Conservation (phyloP, 176 grass and related monocot species). For the Aegilops sharonensis region DNA sequence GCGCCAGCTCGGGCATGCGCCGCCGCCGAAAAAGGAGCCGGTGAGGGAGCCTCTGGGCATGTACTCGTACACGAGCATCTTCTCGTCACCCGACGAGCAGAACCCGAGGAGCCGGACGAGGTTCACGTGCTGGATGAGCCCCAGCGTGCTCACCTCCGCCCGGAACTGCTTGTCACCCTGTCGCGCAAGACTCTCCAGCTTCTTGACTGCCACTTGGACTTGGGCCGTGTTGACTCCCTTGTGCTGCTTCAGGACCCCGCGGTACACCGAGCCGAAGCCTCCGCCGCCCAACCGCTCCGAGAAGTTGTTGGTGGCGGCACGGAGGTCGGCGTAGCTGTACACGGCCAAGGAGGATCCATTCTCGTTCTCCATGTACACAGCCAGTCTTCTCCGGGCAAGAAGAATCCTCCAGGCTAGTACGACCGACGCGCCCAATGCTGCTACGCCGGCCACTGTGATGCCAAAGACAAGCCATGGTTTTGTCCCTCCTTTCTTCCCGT, state of each 20-base stretch:
- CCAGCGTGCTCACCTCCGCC: conserved; percentile 3
- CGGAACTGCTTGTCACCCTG: conserved; percentile 33
- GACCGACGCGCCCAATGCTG: background rate
- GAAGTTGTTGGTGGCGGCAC: conserved; percentile 34
- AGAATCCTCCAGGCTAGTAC: background rate
- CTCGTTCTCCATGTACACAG: background rate
- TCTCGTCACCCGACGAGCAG: background rate
- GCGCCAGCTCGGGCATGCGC: background rate
- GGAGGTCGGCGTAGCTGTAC: conserved; percentile 25
- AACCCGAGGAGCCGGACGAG: conserved; percentile 27
- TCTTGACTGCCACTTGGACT: conserved; percentile 19
- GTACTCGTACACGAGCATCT: conserved; percentile 35
- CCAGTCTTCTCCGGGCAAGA: background rate
- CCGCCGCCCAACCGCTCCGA: conserved; percentile 14
- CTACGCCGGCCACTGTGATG: background rate
- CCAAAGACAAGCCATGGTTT: background rate
- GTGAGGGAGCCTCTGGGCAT: conserved; percentile 26
- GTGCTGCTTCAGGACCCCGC: background rate
- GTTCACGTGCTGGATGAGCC: conserved; percentile 29
- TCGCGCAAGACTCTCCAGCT: background rate
- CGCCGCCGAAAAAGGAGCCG: background rate
- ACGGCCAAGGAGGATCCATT: conserved; percentile 15
- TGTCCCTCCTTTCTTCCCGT: background rate
- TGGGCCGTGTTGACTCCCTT: background rate
- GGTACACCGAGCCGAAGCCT: conserved; percentile 29